Evolutionary conservation across 176 grass and related monocot genomes (phyloP).

Genomic region (Rhynchospora breviuscula): DNA sequence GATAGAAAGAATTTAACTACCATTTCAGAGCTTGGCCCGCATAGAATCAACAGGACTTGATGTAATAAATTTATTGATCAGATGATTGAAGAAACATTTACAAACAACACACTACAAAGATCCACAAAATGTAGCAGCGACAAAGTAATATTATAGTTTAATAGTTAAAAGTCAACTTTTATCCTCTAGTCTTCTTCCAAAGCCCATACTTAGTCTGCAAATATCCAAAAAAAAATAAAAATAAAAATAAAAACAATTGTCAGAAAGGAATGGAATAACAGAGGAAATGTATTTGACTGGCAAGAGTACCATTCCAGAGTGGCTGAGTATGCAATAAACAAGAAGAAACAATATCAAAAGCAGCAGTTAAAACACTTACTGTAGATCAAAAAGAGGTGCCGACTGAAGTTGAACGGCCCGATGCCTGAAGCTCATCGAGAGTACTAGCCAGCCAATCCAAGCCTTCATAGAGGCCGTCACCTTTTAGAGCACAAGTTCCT

Average conservation of each 20-base stretch:
- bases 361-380: neutral
- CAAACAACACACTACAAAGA: constrained; percentile 13
- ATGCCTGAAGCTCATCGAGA: constrained; percentile 59
- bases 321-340: neutral
- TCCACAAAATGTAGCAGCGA: neutral
- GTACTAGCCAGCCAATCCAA: constrained; percentile 85
- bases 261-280: neutral
- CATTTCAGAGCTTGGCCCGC: neutral
- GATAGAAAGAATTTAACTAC: neutral
- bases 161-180: constrained; percentile 8
- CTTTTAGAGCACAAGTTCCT: constrained; percentile 75
- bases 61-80: constrained; percentile 3
- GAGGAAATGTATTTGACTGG: neutral
- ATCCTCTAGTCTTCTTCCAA: constrained; percentile 5
- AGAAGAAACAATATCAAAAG: neutral
- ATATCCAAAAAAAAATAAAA: neutral
- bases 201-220: neutral
- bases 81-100: constrained; percentile 11
- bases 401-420: constrained; percentile 49
- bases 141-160: constrained; percentile 1
- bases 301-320: neutral
- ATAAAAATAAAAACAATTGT: neutral
- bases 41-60: neutral
- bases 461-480: constrained; percentile 88
- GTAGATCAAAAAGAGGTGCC: constrained; percentile 35